Percentiles rank a stretch among this genome's conserved stretches.
phyloP scores from a whole-genome alignment of 73 alveolate genomes.

The Stentor roeselii region DNA sequence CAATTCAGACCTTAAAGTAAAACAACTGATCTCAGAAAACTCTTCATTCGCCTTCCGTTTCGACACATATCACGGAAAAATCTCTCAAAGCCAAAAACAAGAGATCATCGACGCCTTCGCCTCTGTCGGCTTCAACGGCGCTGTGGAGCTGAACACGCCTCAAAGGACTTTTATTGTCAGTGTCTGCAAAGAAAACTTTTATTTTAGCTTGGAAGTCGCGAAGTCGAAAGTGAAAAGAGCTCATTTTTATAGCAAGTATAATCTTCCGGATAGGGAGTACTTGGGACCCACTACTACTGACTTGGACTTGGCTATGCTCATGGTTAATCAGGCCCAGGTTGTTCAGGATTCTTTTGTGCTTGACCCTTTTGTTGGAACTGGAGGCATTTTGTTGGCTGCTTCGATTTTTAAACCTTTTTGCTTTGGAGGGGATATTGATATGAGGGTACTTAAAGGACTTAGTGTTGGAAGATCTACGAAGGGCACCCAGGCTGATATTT shows the following conservation, averaged over 20 bases:
- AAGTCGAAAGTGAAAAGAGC: constrained; percentile 65
- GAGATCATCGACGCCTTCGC: constrained; percentile 70
- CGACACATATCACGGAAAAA: constrained; percentile 34
- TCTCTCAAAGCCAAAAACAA: constrained; percentile 44
- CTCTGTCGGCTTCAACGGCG: constrained; percentile 59
- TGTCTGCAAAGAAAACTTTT: constrained; percentile 46
- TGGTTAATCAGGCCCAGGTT: constrained; percentile 93
- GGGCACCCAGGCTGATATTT: constrained; percentile 69
- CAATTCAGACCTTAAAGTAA: constrained; percentile 50
- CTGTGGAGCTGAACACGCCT: constrained; percentile 76
- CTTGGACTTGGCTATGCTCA: constrained; percentile 86
- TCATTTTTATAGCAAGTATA: constrained; percentile 78
- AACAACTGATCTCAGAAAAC: constrained; percentile 67
- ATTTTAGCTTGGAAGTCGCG: constrained; percentile 71
- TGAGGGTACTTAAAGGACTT: constrained; percentile 94
- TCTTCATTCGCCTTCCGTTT: constrained; percentile 7
- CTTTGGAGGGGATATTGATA: constrained; percentile 96
- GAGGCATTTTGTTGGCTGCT: constrained; percentile 90
- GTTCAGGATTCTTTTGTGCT: constrained; percentile 78
- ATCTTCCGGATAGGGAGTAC: constrained; percentile 79
- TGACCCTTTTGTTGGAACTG: constrained; percentile 99
- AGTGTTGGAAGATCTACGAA: constrained; percentile 83
- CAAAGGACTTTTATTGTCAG: constrained; percentile 67
- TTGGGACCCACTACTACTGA: constrained; percentile 98
- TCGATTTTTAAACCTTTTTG: constrained; percentile 79